Evolutionary conservation across 148 eudicot species (phyloP), one percentile per base, ranked within the genome.

Genomic region (Arbutus unedo): DNA sequence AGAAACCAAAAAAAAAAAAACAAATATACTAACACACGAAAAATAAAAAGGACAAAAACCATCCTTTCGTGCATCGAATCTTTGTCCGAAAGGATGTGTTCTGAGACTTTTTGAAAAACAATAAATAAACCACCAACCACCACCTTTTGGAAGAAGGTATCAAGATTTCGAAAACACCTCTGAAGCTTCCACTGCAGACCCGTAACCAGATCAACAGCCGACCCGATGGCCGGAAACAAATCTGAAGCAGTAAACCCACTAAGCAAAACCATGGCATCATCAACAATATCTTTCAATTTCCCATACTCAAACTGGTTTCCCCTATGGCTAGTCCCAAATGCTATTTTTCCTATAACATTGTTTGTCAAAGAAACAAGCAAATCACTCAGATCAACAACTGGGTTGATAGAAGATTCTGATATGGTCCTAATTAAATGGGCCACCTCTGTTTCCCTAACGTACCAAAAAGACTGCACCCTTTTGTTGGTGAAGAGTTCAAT

Each of bases 401-500:
- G 48, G 74, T 70, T 41, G 47, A 47, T 47, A 41, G 14, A 8
- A 4, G 48, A 70, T 13, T 41, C 18, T 15, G 74, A 41, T 70
- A 70, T 41, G 1, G 74, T 70, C n/a, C 19, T 31, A 41, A 70
- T 38, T 15, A 74, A 74, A 0, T 74, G 25, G n/a, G 53, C 77
- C 49, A 74, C 77, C 31, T 74, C 77, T 0, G 51, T 7, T 48
- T 48, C 16, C 31, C 77, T 74, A 10, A 74, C 54, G 31, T 45
- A 21, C 77, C 53, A 19, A 74, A 74, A 74, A 45, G 77, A 74
- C 10, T 74, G 25, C 47, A 74, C 77, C 77, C 77, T 74, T 48
- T 48, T 74, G 55, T 5, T 21, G 31, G 53, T 74, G 16, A 74
- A 48, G 31, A 74, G 77, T 25, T 74, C 77, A 8, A 45, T 48